Evolutionary conservation across 441 rosid species (phyloP).

Genomic region (Gossypium davidsonii): DNA sequence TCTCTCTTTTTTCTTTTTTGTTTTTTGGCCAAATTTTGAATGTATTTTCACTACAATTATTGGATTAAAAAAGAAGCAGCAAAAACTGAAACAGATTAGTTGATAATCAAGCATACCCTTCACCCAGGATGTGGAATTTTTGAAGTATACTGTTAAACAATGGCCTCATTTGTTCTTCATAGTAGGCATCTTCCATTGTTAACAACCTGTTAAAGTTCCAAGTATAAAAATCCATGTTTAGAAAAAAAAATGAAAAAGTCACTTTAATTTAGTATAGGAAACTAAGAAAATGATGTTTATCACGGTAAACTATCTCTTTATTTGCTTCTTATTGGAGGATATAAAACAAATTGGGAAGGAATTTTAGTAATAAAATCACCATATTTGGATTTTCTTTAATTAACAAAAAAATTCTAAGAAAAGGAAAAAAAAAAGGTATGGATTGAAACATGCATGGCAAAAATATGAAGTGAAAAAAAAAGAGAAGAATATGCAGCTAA

Average conservation of each 20-base stretch:
- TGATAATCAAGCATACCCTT: slow-evolving; percentile 53
- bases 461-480: not conserved
- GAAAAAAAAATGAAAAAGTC: not conserved
- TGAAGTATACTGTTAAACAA: slow-evolving; percentile 46
- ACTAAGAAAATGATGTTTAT: not conserved
- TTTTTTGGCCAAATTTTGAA: not conserved
- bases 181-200: slow-evolving; percentile 68
- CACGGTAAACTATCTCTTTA: not conserved
- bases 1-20: not conserved
- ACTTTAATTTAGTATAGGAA: not conserved
- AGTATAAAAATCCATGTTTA: slow-evolving; percentile 10
- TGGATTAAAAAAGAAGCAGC: not conserved
- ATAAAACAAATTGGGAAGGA: not conserved
- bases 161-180: slow-evolving; percentile 47
- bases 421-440: not conserved
- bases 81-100: not conserved
- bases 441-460: slow-evolving; percentile 7
- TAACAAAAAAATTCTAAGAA: not conserved
- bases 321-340: not conserved
- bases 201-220: slow-evolving; percentile 50
- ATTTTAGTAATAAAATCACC: not conserved
- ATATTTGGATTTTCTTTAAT: not conserved
- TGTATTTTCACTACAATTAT: not conserved
- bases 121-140: slow-evolving; percentile 61
- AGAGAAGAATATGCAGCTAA: not conserved